Evolutionary conservation across 805 yeast species (phyloP).

Genomic region (Ogataea sp.): DNA sequence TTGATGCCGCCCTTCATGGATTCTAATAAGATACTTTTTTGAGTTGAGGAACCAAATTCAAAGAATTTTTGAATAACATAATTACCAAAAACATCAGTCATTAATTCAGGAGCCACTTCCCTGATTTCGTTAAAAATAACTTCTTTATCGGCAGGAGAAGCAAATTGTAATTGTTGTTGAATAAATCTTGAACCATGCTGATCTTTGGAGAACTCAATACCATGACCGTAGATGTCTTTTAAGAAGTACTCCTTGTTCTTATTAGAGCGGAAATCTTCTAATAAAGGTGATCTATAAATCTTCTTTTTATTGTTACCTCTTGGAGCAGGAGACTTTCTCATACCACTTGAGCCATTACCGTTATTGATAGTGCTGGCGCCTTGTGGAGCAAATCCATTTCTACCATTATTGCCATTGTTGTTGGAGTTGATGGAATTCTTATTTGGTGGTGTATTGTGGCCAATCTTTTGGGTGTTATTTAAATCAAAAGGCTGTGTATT

Average conservation of each 20-base stretch:
- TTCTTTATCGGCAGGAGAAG: slow-evolving; percentile 64
- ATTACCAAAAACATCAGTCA: slow-evolving; percentile 97
- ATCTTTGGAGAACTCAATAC: slow-evolving; percentile 86
- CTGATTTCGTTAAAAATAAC: slow-evolving; percentile 78
- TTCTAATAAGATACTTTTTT: slow-evolving; percentile 58
- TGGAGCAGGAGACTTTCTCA: slow-evolving; percentile 7
- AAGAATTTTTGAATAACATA: slow-evolving; percentile 93
- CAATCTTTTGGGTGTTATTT: background rate
- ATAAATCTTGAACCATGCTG: slow-evolving; percentile 97
- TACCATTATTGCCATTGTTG: no score
- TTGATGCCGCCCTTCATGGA: slow-evolving; percentile 70
- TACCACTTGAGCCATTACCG: background rate
- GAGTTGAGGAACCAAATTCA: slow-evolving; percentile 70
- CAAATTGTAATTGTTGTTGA: slow-evolving; percentile 72
- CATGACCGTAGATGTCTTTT: slow-evolving; percentile 76
- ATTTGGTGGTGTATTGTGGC: no score
- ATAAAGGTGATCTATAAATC: slow-evolving; percentile 65
- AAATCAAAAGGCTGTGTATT: background rate
- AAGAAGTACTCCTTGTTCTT: slow-evolving; percentile 52
- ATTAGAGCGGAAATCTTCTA: slow-evolving; percentile 78
- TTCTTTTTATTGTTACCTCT: slow-evolving; percentile 27
- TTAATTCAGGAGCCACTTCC: slow-evolving; percentile 63
- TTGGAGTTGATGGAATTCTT: no score
- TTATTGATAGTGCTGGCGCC: no score
- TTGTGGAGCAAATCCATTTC: no score